Percentiles rank a stretch among this genome's conserved stretches.
Evolutionary conservation across 306 rosid genomes (phyloP).

Genomic region (Ziziphus jujuba): DNA sequence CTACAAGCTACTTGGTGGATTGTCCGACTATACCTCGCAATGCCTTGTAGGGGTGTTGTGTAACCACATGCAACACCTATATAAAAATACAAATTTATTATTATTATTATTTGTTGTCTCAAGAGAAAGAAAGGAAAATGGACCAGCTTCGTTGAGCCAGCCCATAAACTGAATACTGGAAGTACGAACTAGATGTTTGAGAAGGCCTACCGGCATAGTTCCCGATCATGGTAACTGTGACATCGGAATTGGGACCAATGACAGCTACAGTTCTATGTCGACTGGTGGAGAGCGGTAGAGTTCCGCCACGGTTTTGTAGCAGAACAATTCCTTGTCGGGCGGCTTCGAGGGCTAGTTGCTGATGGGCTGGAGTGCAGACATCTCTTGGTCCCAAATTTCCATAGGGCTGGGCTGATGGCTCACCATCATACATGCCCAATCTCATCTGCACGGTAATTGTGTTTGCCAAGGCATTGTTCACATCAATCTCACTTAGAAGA

Average conservation of each 20-base stretch:
- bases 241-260: conserved; percentile 88
- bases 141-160: too few relatives aligned
- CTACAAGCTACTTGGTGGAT: conserved; percentile 61
- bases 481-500: conserved; percentile 43
- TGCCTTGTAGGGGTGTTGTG: conserved; percentile 79
- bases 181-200: neutral
- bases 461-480: conserved; percentile 66
- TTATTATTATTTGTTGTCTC: neutral
- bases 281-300: conserved; percentile 51
- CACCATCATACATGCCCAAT: conserved; percentile 88
- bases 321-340: conserved; percentile 82
- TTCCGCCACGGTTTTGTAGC: conserved; percentile 44
- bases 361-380: conserved; percentile 63
- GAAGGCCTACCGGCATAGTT: conserved; percentile 68
- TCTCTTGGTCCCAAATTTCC: conserved; percentile 65
- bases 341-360: conserved; percentile 75
- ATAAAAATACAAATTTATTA: neutral
- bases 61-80: conserved; percentile 82
- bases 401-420: conserved; percentile 51
- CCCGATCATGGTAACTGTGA: conserved; percentile 83
- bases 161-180: neutral
- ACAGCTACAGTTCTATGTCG: conserved; percentile 61
- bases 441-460: conserved; percentile 80
- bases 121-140: too few relatives aligned
- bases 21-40: conserved; percentile 60